These are phyloP conservation scores for Cryptococcus neoformans DNA, from an alignment of 1,284 basidiomycete species.

Conservation along the genomic window DNA sequence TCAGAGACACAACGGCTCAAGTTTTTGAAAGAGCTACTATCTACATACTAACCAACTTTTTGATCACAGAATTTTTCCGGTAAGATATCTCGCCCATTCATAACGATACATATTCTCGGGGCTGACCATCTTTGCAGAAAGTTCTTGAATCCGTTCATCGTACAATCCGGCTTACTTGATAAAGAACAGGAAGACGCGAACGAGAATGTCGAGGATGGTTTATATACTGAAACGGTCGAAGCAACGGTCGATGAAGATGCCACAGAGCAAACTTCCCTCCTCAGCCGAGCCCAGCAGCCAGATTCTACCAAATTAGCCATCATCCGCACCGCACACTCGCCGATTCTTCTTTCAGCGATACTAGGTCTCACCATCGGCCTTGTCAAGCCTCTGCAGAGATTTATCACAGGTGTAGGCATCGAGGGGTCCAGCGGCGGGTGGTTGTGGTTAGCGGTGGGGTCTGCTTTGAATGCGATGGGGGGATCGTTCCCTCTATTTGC, in stretches of 20 bases:
- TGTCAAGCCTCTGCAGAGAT: constrained; percentile 34
- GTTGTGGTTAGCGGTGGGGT: constrained; percentile 30
- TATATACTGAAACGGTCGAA: constrained; percentile 1
- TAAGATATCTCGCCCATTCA: constrained; percentile 7
- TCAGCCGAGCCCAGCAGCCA: constrained; percentile 5
- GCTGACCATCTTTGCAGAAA: not conserved
- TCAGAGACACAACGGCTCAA: constrained; percentile 20
- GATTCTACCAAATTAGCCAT: not conserved
- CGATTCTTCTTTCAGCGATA: constrained; percentile 21
- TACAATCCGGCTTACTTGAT: not conserved
- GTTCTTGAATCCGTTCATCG: not conserved
- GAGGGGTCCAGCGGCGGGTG: constrained; percentile 12
- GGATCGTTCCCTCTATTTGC: constrained; percentile 34
- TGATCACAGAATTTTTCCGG: constrained; percentile 30
- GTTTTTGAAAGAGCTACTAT: constrained; percentile 24
- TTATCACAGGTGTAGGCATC: constrained; percentile 18
- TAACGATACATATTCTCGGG: constrained; percentile 6
- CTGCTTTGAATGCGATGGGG: constrained; percentile 29
- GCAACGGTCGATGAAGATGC: constrained; percentile 19
- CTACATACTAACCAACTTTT: constrained; percentile 36
- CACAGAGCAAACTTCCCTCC: constrained; percentile 31
- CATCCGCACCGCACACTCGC: not conserved
- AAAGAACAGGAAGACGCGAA: too few species aligned
- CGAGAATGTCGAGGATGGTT: too few species aligned
- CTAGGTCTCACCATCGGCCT: constrained; percentile 35